phyloP scores from a whole-genome alignment of 495 filamentous ascomycete genomes.

The Talaromyces liani region DNA sequence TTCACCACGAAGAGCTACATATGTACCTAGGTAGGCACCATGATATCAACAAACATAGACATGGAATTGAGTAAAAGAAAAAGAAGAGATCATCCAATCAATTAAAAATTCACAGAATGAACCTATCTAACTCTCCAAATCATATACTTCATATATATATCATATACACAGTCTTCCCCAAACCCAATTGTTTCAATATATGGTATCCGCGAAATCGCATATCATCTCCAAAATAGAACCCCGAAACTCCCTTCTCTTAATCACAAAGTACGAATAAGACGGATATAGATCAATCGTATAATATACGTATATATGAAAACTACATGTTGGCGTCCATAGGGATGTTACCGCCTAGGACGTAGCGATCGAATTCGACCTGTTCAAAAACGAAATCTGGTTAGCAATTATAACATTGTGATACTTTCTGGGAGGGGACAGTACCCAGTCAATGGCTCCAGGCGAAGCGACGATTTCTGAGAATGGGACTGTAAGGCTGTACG shows the following conservation, averaged over 20 bases:
- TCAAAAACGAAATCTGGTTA: neutral
- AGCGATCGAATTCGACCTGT: slow-evolving; percentile 9
- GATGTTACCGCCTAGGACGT: slow-evolving; percentile 4
- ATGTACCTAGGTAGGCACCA: no score
- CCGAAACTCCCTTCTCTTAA: neutral
- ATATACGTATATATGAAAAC: neutral
- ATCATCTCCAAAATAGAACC: neutral
- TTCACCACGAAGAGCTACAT: no score
- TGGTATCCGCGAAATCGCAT: neutral
- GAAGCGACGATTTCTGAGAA: slow-evolving; percentile 24
- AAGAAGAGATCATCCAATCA: no score
- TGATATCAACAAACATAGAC: no score
- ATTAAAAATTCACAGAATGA: no score
- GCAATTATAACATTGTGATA: neutral
- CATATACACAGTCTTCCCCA: neutral
- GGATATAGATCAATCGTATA: neutral
- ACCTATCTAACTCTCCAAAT: neutral
- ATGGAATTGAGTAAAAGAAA: no score
- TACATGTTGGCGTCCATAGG: neutral
- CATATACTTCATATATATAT: neutral
- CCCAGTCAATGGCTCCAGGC: slow-evolving; percentile 32
- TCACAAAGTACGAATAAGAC: neutral
- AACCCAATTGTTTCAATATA: neutral
- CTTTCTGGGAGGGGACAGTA: neutral
- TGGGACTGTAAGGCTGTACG: slow-evolving; percentile 1